A percentile compares a stretch with the other conserved stretches of the same genome.
These are phyloP conservation scores for Polygonum aviculare DNA, from an alignment of 148 eudicot genomes.

Conservation along the genomic window DNA sequence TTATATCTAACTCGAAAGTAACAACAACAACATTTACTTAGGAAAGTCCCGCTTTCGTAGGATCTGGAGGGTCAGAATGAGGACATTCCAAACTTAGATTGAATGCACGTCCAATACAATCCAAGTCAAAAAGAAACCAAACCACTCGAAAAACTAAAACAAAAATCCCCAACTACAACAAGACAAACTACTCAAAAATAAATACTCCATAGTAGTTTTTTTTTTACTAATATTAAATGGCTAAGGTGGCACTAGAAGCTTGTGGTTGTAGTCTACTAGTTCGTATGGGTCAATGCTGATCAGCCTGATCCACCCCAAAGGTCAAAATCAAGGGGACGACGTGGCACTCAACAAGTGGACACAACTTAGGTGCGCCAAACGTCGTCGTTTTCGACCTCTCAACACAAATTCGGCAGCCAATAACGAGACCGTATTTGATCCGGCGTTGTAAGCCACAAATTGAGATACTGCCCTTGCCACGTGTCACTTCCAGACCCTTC, in stretches of 20 bases:
- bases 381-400: neutral
- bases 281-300: neutral
- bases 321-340: neutral
- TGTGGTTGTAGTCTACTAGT: neutral
- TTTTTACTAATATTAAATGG: neutral
- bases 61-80: too few relatives aligned
- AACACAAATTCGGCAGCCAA: neutral
- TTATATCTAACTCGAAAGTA: too few relatives aligned
- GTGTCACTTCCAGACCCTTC: slow-evolving; percentile 10
- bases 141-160: too few relatives aligned
- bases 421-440: slow-evolving; percentile 3
- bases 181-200: too few relatives aligned
- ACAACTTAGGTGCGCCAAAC: neutral
- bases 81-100: too few relatives aligned
- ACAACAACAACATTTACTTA: too few relatives aligned
- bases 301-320: slow-evolving; percentile 2
- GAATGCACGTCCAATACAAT: too few relatives aligned
- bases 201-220: neutral
- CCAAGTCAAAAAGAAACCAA: too few relatives aligned
- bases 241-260: neutral
- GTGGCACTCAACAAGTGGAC: neutral
- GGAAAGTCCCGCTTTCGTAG: too few relatives aligned
- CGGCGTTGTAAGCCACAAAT: slow-evolving; percentile 8
- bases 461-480: slow-evolving; percentile 6
- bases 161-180: too few relatives aligned